These are phyloP conservation scores for Polychytrium aggregatum DNA, from an alignment of 192 early-diverging fungal genomes.

Conservation along the genomic window DNA sequence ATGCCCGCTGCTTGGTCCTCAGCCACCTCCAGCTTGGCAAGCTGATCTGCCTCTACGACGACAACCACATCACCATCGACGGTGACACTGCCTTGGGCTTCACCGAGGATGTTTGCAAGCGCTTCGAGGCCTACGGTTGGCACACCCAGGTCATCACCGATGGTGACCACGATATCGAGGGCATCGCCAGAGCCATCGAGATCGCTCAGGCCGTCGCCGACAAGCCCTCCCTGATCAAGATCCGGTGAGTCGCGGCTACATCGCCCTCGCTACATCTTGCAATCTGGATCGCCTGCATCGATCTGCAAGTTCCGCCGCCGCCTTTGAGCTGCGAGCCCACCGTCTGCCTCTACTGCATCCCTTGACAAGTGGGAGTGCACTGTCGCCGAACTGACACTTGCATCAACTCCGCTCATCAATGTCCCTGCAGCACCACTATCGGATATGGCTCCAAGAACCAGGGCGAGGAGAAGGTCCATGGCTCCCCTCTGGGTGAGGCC, in stretches of 20 bases:
- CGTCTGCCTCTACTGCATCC: too few species aligned
- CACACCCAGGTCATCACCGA: slow-evolving; percentile 65
- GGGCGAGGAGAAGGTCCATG: slow-evolving; percentile 90
- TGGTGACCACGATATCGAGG: slow-evolving; percentile 67
- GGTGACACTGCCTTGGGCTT: slow-evolving; percentile 64
- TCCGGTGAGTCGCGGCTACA: slow-evolving; percentile 32
- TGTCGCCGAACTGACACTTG: too few species aligned
- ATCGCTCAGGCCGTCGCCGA: slow-evolving; percentile 72
- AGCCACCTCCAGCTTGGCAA: slow-evolving; percentile 72
- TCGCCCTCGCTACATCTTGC: too few species aligned
- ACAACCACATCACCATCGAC: slow-evolving; percentile 94
- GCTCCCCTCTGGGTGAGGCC: slow-evolving; percentile 64
- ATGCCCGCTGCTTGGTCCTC: slow-evolving; percentile 9
- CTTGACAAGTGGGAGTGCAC: too few species aligned
- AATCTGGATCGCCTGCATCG: too few species aligned
- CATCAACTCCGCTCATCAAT: too few species aligned
- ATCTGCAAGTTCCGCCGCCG: too few species aligned
- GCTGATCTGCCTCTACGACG: slow-evolving; percentile 90
- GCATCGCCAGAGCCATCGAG: slow-evolving; percentile 64
- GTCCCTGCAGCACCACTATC: slow-evolving; percentile 64
- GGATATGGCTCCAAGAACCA: slow-evolving; percentile 82
- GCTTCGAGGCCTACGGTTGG: slow-evolving; percentile 92
- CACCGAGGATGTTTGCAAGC: slow-evolving; percentile 81
- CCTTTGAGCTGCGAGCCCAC: too few species aligned
- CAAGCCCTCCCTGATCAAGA: slow-evolving; percentile 81